Evolutionary conservation across 2,329 filamentous ascomycete genomes (phyloP), one percentile per base, ranked within the genome.

Genomic region (Emergomyces africanus): DNA sequence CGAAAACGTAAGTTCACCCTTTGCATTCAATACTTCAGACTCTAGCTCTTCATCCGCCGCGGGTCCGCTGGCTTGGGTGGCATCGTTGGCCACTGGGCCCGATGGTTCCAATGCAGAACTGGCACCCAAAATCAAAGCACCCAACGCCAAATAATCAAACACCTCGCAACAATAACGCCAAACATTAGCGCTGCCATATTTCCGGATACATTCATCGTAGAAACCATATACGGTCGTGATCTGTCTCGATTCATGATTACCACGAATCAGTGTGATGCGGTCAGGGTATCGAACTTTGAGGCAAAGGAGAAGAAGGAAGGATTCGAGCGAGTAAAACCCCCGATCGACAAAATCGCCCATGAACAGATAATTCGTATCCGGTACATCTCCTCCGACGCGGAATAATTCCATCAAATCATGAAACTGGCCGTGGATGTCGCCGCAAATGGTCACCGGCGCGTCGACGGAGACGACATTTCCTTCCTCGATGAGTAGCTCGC

Each of bases 121-220:
- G 30, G 94, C 90, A 64, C 94, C 94, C n/a, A 96, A 83, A 97
- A 99, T 97, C 65, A 99, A 92, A 63, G 97, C 95, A 67, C 89
- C 95, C 61, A 99, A 79, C 9, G 92, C 96, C 64, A 99, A 80
- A 74, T 95, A 99, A 77, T 99, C 94, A 75, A 99, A 99, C 90
- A 99, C 96, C 76, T 99, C 94, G 65, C 94, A 99, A 72, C 99
- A 99, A 74, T 97, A 94, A 75, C 99, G 94, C 94, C 94, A 99
- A 25, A 99, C 94, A 68, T 94, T 96, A 63, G 94, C 90, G 71
- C 96, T 97, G 71, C 94, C 94, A 74, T 99, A 99, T 76, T 99
- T 99, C 66, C 94, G 86, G 28, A 88, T 90, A 76, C 94, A 99
- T 72, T 99, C 94, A 25, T 94, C 97, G 72, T 99, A 99, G 77